Base-by-base conservation (phyloP, 805 yeast genomes). In the Candida adriatica region DNA sequence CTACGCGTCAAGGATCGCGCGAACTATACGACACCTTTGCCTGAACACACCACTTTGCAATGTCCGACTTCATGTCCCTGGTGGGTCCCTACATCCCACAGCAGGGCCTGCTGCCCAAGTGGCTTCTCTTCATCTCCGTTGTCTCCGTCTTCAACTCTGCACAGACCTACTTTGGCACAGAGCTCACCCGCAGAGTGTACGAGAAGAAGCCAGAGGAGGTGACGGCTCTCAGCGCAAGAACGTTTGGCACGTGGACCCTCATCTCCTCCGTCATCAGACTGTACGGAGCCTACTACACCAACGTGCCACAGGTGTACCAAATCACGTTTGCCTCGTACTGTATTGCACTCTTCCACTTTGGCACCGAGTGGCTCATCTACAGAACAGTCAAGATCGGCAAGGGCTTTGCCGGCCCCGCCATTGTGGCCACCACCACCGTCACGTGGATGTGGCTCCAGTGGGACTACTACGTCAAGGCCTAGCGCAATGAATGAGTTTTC, bases 161-260 rank as follows among this genome's bases (percentile, higher is more conserved):
- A 15, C 98, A 92, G 60, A 78, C 92, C 10, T 92, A 88, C 59
- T 56, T 73, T 27, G 73, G 85, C 20, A 66, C 81, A 18, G 65
- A 68, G 18, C 68, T 92, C 33, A 83, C 96, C 3, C 75, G 81
- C 45, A 68, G 76, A 42, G 96, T 92, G 6, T 92, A 92, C 54
- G 79, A 71, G 20, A 66, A 59, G 31, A 58, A 70, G 27, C 86
- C 88, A 11, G 43, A 52, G 6, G 72, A 81, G 53, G 80, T 79
- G 16, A 73, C 76, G 2, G 56, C 62, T 10, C 65, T 92, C 43
- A 76, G 92, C 46, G 95, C 96, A n/a, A 73, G 98, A 49, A 90
- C 98, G 0, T 92, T 92, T 56, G 98, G 98, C 20, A 92, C 98
- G 1, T 92, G 98, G 98, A 92, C 98, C 0, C 64, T 88, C 24